These are phyloP conservation scores for Mortierella polycephala DNA, from an alignment of 371 early-diverging fungal genomes.

Conservation along the genomic window DNA sequence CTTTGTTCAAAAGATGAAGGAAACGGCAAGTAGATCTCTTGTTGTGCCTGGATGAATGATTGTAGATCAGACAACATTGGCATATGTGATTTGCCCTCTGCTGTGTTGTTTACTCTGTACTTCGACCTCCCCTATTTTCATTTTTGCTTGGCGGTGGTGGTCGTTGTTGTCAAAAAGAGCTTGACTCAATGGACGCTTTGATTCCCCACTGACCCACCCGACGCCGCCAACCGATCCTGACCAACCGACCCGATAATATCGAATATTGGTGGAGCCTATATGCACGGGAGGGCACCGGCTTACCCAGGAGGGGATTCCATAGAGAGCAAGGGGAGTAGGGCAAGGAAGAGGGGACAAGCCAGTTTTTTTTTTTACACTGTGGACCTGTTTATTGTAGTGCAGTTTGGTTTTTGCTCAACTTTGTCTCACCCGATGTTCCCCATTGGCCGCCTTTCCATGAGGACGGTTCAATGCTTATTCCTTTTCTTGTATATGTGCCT, in stretches of 20 bases:
- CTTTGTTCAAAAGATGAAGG: constrained; percentile 72
- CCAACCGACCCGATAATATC: constrained; percentile 25
- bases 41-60: not conserved
- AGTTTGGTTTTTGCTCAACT: too few relatives aligned
- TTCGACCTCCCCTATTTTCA: not conserved
- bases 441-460: too few relatives aligned
- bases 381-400: too few relatives aligned
- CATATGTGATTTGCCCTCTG: not conserved
- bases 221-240: constrained; percentile 8
- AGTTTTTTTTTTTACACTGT: too few relatives aligned
- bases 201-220: not conserved
- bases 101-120: not conserved
- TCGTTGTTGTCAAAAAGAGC: constrained; percentile 1
- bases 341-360: too few relatives aligned
- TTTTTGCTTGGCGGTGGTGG: not conserved
- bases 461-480: too few relatives aligned
- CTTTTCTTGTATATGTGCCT: too few relatives aligned
- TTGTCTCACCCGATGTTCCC: too few relatives aligned
- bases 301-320: too few relatives aligned
- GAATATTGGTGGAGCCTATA: too few relatives aligned
- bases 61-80: not conserved
- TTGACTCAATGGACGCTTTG: not conserved
- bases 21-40: constrained; percentile 58
- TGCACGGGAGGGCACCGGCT: too few relatives aligned
- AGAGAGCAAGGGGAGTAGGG: too few relatives aligned